Evolutionary conservation across 768 basidiomycete genomes (phyloP).

Genomic region (Rhizopogon rudus): DNA sequence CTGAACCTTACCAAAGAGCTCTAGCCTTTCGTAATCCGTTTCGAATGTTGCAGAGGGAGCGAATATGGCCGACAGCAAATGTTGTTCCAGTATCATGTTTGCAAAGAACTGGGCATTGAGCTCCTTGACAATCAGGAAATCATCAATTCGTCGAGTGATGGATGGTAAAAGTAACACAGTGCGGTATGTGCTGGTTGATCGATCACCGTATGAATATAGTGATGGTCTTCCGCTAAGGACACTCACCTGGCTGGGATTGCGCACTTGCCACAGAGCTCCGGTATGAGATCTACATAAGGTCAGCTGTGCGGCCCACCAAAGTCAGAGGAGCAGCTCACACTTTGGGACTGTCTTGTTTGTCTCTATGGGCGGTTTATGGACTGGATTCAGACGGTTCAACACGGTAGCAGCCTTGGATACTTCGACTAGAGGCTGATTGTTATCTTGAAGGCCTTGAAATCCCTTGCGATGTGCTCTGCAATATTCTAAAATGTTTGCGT

Average conservation of each 20-base stretch:
- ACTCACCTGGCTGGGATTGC: constrained; percentile 68
- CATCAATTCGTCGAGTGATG: constrained; percentile 66
- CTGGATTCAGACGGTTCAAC: constrained; percentile 58
- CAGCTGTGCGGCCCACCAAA: constrained; percentile 18
- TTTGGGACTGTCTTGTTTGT: constrained; percentile 44
- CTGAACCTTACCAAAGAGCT: constrained; percentile 62
- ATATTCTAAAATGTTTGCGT: constrained; percentile 59
- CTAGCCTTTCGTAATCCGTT: constrained; percentile 79
- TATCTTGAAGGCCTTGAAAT: constrained; percentile 56
- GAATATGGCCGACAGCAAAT: constrained; percentile 62
- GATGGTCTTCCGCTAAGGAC: not conserved
- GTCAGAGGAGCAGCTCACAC: constrained; percentile 40
- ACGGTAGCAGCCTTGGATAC: constrained; percentile 47
- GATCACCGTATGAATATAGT: not conserved
- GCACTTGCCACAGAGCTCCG: constrained; percentile 72
- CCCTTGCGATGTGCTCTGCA: constrained; percentile 57
- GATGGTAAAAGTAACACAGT: constrained; percentile 72
- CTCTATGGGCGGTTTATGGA: constrained; percentile 33
- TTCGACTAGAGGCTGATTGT: constrained; percentile 70
- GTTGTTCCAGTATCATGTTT: constrained; percentile 53
- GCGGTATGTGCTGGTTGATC: constrained; percentile 50
- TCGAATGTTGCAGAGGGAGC: constrained; percentile 67
- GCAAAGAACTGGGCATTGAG: constrained; percentile 67
- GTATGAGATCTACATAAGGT: constrained; percentile 62
- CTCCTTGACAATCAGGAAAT: constrained; percentile 72